phyloP scores from a whole-genome alignment of 257 asterid genomes.

The Ehretia macrophylla region DNA sequence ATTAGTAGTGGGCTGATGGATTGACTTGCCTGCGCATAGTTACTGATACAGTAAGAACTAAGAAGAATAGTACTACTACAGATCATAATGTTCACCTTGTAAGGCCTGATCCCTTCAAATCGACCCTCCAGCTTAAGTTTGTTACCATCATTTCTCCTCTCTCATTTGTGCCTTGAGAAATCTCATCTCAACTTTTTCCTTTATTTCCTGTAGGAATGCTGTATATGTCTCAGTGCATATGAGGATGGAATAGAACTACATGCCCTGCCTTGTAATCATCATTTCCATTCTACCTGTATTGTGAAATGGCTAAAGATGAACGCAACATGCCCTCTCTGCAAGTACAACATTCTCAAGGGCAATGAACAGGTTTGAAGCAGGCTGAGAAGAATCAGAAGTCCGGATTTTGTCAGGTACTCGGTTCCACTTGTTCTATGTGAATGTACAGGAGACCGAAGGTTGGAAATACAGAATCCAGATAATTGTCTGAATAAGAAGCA shows the following conservation, averaged over 20 bases:
- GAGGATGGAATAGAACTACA: slow-evolving; percentile 81
- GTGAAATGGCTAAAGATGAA: slow-evolving; percentile 98
- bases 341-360: slow-evolving; percentile 93
- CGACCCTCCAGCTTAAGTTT: too few species aligned
- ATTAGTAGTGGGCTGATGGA: too few species aligned
- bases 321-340: slow-evolving; percentile 96
- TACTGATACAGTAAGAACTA: too few species aligned
- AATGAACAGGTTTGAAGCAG: slow-evolving; percentile 60
- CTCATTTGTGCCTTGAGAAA: too few species aligned
- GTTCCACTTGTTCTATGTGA: slow-evolving; percentile 4
- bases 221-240: slow-evolving; percentile 75
- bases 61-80: too few species aligned
- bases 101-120: too few species aligned
- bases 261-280: slow-evolving; percentile 83
- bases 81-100: too few species aligned
- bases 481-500: slow-evolving; percentile 7
- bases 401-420: background rate
- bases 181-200: slow-evolving; percentile 1
- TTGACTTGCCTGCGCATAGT: too few species aligned
- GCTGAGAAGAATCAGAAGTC: background rate
- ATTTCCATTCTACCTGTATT: slow-evolving; percentile 72
- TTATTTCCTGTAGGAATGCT: slow-evolving; percentile 69
- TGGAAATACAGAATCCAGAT: slow-evolving; percentile 1
- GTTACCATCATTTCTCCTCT: too few species aligned
- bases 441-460: slow-evolving; percentile 9